A percentile compares a stretch with the other conserved stretches of the same genome.
These are phyloP conservation scores for Solanum sparsipilum DNA, from an alignment of 257 asterid species.

Conservation along the genomic window DNA sequence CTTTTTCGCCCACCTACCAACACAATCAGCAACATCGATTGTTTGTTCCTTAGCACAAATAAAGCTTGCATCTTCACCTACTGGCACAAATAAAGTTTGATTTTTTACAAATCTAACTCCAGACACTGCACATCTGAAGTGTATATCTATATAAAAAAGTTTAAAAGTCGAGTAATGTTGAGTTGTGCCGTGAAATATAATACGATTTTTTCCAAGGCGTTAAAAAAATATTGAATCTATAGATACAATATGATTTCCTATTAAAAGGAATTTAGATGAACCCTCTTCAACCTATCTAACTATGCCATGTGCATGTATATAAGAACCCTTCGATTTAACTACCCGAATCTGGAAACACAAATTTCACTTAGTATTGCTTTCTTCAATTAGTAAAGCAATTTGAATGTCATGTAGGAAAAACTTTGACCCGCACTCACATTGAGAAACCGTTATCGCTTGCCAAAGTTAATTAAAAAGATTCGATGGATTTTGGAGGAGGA, in stretches of 20 bases:
- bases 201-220: neutral
- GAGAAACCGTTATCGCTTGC: neutral
- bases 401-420: neutral
- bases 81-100: neutral
- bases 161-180: too few species aligned
- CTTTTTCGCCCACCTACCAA: slow-evolving; percentile 11
- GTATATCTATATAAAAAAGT: neutral
- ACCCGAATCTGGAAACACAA: neutral
- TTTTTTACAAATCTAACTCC: neutral
- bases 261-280: neutral
- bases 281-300: neutral
- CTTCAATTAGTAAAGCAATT: neutral
- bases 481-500: neutral
- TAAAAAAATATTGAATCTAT: neutral
- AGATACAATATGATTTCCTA: neutral
- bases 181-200: too few species aligned
- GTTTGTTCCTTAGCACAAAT: neutral
- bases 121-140: neutral
- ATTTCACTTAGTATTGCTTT: neutral
- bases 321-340: neutral
- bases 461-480: neutral
- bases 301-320: neutral
- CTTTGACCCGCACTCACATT: neutral
- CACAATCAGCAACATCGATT: slow-evolving; percentile 32
- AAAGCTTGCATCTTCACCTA: slow-evolving; percentile 26